phyloP scores from a whole-genome alignment of 495 filamentous ascomycete species.

The Hypoxylon lienhwacheense region DNA sequence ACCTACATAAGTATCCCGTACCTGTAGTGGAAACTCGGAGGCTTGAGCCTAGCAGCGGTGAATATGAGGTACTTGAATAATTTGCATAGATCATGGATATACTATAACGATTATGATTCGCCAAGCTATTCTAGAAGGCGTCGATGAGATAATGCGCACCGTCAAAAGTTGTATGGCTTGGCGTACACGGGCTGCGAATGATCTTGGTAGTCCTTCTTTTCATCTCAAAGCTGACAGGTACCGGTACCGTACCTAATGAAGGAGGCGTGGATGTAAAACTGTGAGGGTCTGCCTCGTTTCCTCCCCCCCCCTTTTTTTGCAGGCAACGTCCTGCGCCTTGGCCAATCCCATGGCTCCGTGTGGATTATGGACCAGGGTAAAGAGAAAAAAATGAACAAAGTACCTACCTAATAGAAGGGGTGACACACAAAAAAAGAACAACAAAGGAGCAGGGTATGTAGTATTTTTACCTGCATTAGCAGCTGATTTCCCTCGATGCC shows the following conservation, averaged over 20 bases:
- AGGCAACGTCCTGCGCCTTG: background rate
- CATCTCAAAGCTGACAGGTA: slow-evolving; percentile 33
- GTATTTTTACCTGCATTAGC: slow-evolving; percentile 24
- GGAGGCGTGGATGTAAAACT: slow-evolving; percentile 15
- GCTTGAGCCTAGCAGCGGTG: slow-evolving; percentile 5
- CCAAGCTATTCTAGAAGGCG: slow-evolving; percentile 21
- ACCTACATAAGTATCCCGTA: no score
- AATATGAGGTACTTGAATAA: slow-evolving; percentile 8
- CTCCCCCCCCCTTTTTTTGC: no score
- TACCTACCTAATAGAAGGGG: slow-evolving; percentile 29
- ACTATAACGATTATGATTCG: slow-evolving; percentile 7
- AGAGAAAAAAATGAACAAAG: slow-evolving; percentile 20
- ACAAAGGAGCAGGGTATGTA: slow-evolving; percentile 13
- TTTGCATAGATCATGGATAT: slow-evolving; percentile 10
- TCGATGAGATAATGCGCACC: slow-evolving; percentile 7
- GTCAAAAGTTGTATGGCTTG: slow-evolving; percentile 16
- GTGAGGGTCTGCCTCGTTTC: no score
- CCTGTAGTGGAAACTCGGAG: no score
- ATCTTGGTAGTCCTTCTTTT: slow-evolving; percentile 19
- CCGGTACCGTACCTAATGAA: no score
- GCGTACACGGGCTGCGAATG: slow-evolving; percentile 9
- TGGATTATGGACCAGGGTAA: slow-evolving; percentile 9
- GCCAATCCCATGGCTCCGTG: slow-evolving; percentile 19
- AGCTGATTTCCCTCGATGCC: slow-evolving; percentile 14
- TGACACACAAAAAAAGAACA: slow-evolving; percentile 23